Percentiles rank a stretch among this genome's conserved stretches.
These are phyloP conservation scores for Lomentospora prolificans DNA, from an alignment of 2,329 filamentous ascomycete genomes.

Conservation along the genomic window DNA sequence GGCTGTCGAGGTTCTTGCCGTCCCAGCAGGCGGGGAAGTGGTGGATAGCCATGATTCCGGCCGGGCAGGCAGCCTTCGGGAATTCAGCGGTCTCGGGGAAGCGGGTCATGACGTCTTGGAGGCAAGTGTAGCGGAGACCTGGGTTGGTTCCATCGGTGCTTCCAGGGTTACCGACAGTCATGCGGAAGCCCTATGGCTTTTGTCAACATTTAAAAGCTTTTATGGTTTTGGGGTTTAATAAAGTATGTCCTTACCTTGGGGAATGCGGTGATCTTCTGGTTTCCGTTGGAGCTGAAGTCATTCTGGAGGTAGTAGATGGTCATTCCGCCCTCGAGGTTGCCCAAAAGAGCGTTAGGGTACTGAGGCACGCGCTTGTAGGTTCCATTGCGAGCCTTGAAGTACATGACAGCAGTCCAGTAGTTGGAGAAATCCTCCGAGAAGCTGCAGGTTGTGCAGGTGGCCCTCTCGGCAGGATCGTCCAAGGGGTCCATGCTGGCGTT, in stretches of 20 bases:
- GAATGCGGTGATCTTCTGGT: constrained; percentile 27
- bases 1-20: constrained; percentile 42
- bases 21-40: constrained; percentile 56
- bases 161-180: constrained; percentile 52
- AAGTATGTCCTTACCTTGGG: not conserved
- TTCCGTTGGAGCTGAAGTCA: constrained; percentile 15
- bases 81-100: constrained; percentile 38
- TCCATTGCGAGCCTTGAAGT: constrained; percentile 20
- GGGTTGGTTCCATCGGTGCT: constrained; percentile 21
- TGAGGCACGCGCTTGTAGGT: constrained; percentile 26
- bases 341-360: constrained; percentile 7
- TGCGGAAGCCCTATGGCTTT: constrained; percentile 33
- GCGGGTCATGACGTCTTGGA: not conserved
- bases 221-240: not conserved
- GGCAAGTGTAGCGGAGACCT: constrained; percentile 8
- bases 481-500: constrained; percentile 17
- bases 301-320: constrained; percentile 31
- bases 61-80: constrained; percentile 43
- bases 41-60: constrained; percentile 41
- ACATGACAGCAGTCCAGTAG: constrained; percentile 25
- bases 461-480: not conserved
- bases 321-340: constrained; percentile 18
- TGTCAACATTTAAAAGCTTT: no score
- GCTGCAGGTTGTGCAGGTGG: constrained; percentile 19
- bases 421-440: constrained; percentile 27